phyloP scores from a whole-genome alignment of 352 stramenopile species.

The Thalassiosira delicatula region DNA sequence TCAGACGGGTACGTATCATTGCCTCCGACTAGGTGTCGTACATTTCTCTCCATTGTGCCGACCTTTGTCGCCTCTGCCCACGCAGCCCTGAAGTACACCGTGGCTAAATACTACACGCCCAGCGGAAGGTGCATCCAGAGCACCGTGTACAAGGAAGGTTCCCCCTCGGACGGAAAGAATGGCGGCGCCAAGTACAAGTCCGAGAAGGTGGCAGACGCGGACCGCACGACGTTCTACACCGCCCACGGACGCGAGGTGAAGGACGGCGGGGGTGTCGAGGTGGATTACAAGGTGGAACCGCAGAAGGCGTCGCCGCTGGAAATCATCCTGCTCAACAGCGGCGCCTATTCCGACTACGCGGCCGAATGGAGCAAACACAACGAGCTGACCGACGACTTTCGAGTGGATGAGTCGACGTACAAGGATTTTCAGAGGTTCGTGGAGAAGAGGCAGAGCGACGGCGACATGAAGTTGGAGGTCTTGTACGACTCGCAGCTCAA shows the following conservation, averaged over 20 bases:
- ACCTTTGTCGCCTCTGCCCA: too few relatives aligned
- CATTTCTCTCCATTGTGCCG: background rate
- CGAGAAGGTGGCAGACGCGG: constrained; percentile 75
- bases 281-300: constrained; percentile 84
- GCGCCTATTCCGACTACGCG: constrained; percentile 82
- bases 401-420: constrained; percentile 80
- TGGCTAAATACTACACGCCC: constrained; percentile 90
- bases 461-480: constrained; percentile 79
- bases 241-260: constrained; percentile 74
- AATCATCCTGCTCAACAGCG: constrained; percentile 79
- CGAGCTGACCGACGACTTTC: constrained; percentile 78
- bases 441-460: constrained; percentile 66
- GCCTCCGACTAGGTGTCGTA: background rate
- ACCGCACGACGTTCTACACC: constrained; percentile 79
- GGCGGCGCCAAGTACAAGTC: constrained; percentile 69
- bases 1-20: constrained; percentile 46
- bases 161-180: constrained; percentile 42
- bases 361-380: constrained; percentile 80
- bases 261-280: constrained; percentile 85
- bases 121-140: constrained; percentile 86
- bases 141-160: constrained; percentile 81
- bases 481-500: constrained; percentile 76
- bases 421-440: constrained; percentile 81
- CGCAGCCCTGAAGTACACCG: constrained; percentile 88
- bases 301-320: constrained; percentile 80